Evolutionary conservation across 108 stramenopile species (phyloP), one percentile per base, ranked within the genome.

Genomic region (Nannochloropsis granulata): DNA sequence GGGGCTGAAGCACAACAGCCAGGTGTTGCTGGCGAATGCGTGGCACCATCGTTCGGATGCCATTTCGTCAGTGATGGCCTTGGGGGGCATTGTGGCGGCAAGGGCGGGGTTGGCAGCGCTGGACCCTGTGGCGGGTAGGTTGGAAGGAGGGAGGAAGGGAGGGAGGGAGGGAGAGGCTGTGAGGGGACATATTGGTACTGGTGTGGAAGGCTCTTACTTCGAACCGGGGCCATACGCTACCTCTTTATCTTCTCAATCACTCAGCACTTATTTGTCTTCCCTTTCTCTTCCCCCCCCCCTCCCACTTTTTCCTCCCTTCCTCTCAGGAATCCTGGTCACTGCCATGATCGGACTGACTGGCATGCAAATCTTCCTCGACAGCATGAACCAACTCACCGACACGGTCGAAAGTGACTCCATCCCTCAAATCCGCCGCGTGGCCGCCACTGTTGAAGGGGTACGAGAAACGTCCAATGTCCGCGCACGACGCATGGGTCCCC

Each of bases 81-180:
- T 97, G 78, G 82, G 94, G 7, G 93, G 92, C 44, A 95, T 98
- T 84, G 93, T 90, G 0, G 91, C 94, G 78, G 96, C 98, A 24
- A 85, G 43, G 83, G 25, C 43, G 43, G 88, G 88, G 43, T 45
- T 79, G 25, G 84, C 88, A 25, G 93, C 94, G 90, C 93, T 94
- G 19, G 98, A 98, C 91, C 92, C 98, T 0, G 92, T 92, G 1
- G 98, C 96, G 8, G 98, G 97, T 23, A 87, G 97, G 81, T 84
- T 96, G 84, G 98, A 97, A 23, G 95, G 95, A 21, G 95, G 94
- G 10, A 97, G 97, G 96, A 94, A 97, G 90, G 90, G 91, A 97
- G 97, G 96, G 94, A 97, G 90, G 90, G 91, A 42, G 92, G 94
- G 89, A 95, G 95, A 8, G 98, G 96, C 11, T 91, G 92, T 13